Evolutionary conservation across 495 filamentous ascomycete species (phyloP).

Genomic region (Aspergillus ellipticus): DNA sequence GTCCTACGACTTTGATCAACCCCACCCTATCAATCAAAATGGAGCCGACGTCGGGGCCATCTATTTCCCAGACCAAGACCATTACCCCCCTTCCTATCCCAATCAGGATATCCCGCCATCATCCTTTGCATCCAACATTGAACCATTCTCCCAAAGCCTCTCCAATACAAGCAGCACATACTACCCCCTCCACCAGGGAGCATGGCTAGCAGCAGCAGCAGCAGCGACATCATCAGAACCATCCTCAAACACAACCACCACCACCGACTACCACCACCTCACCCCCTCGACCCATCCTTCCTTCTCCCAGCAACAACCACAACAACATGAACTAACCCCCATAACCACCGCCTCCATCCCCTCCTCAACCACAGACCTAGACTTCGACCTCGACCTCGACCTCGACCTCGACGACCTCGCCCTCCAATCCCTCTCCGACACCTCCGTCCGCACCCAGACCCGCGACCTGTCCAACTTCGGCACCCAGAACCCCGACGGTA

Average conservation of each 20-base stretch:
- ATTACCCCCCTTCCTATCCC: not conserved
- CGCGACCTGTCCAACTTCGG: slow-evolving; percentile 23
- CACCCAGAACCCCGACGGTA: slow-evolving; percentile 25
- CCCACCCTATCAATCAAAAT: not conserved
- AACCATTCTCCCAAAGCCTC: not conserved
- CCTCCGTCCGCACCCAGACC: not conserved
- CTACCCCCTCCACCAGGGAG: not conserved
- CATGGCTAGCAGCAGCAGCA: not conserved
- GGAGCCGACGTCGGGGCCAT: not conserved
- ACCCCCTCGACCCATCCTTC: slow-evolving; percentile 4
- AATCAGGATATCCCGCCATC: not conserved
- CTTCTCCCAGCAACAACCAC: not conserved
- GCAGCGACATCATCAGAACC: not conserved
- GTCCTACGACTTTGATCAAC: not conserved
- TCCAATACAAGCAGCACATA: not conserved
- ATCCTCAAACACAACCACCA: not conserved
- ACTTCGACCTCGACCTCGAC: slow-evolving; percentile 6
- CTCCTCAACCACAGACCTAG: slow-evolving; percentile 4
- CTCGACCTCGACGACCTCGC: slow-evolving; percentile 2
- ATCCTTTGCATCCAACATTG: not conserved
- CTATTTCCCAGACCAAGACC: not conserved
- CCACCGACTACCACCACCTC: not conserved
- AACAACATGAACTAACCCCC: not conserved
- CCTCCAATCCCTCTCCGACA: not conserved
- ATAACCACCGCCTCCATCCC: not conserved